Evolutionary conservation across 2,329 filamentous ascomycete species (phyloP).

Genomic region (Emydomyces testavorans): DNA sequence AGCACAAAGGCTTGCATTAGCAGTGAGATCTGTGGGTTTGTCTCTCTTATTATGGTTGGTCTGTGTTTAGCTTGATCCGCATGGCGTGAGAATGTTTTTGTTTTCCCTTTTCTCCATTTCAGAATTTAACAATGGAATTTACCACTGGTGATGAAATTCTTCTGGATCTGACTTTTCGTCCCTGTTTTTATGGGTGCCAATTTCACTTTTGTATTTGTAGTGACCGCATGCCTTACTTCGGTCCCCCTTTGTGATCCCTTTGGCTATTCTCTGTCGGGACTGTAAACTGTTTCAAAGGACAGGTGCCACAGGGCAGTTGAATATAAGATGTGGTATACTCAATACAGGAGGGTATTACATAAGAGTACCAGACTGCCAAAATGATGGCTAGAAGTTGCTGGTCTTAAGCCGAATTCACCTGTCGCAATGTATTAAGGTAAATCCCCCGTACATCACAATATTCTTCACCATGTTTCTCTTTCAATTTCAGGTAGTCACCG

Average conservation of each 20-base stretch:
- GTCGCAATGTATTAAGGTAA: constrained; percentile 1
- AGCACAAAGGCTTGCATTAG: too few species aligned
- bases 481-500: constrained; percentile 26
- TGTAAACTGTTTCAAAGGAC: too few species aligned
- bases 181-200: neutral
- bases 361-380: too few species aligned
- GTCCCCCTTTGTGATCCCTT: too few species aligned
- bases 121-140: neutral
- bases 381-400: neutral
- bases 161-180: neutral
- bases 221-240: neutral
- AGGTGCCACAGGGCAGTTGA: too few species aligned
- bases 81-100: neutral
- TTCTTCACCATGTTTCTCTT: constrained; percentile 35
- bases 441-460: constrained; percentile 5
- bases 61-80: neutral
- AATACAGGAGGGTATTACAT: too few species aligned
- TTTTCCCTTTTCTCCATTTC: neutral
- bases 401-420: neutral
- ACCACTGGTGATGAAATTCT: neutral
- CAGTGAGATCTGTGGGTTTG: too few species aligned
- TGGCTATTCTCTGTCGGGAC: too few species aligned
- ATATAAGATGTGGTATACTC: too few species aligned
- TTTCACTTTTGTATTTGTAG: constrained; percentile 1
- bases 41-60: neutral